Evolutionary conservation across 345 rosid species (phyloP).

Genomic region (Citrus maxima): DNA sequence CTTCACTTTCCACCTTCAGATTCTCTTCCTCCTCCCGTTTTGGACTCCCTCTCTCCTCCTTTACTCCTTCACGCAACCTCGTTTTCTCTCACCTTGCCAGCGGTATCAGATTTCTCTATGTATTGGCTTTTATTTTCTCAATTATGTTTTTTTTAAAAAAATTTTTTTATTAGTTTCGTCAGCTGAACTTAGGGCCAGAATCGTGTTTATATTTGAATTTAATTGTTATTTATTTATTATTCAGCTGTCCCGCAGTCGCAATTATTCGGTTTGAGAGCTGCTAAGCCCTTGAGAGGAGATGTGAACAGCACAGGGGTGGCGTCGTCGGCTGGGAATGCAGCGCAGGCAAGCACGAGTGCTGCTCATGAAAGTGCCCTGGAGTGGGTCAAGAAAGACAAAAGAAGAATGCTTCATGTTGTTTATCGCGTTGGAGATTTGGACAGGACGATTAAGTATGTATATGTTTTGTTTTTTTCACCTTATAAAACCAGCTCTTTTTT

Average conservation of each 20-base stretch:
- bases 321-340: constrained; percentile 50
- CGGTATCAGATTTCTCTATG: constrained; percentile 24
- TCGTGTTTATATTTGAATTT: background rate
- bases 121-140: background rate
- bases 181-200: background rate
- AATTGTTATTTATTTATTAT: constrained; percentile 8
- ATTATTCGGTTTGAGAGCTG: constrained; percentile 39
- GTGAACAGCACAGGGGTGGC: constrained; percentile 36
- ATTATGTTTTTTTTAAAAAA: background rate
- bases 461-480: background rate
- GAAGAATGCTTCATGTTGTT: constrained; percentile 94
- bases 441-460: constrained; percentile 73
- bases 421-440: constrained; percentile 98
- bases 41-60: constrained; percentile 29
- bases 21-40: constrained; percentile 39
- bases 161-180: background rate
- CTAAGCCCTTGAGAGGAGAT: constrained; percentile 49
- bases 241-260: constrained; percentile 64
- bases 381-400: constrained; percentile 71
- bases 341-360: constrained; percentile 61
- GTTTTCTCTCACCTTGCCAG: constrained; percentile 43
- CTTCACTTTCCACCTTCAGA: constrained; percentile 54
- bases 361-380: constrained; percentile 57
- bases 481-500: background rate
- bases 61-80: constrained; percentile 39